Conservation (phyloP, 768 basidiomycete species). For the Cystobasidiopsis lactophilus region DNA sequence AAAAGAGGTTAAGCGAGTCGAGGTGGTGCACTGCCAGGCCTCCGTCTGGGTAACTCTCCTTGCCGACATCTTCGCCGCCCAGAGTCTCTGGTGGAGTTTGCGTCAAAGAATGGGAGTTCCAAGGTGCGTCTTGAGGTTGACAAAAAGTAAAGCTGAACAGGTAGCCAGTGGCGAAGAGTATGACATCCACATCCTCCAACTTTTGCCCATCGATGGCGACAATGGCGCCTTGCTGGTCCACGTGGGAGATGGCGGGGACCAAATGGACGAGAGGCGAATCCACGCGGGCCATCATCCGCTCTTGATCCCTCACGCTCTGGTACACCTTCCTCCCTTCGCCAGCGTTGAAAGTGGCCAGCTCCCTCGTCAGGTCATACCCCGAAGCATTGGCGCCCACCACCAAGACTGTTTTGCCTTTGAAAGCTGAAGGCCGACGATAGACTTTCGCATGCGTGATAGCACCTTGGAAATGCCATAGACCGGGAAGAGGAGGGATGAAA, state of each 20-base stretch:
- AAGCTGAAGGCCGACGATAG: conserved; percentile 21
- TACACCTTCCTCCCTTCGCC: conserved; percentile 6
- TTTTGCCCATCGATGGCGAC: conserved; percentile 19
- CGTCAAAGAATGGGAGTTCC: conserved; percentile 12
- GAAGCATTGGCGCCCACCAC: conserved; percentile 27
- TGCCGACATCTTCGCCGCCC: neutral
- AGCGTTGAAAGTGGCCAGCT: conserved; percentile 13
- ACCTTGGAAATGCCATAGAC: conserved; percentile 21
- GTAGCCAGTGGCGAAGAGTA: conserved; percentile 29
- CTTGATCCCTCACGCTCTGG: conserved; percentile 11
- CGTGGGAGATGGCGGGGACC: neutral
- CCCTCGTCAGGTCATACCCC: conserved; percentile 25
- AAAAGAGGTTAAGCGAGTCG: conserved; percentile 25
- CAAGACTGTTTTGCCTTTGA: conserved; percentile 21
- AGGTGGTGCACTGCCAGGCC: conserved; percentile 22
- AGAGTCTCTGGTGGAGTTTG: neutral
- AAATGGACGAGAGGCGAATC: neutral
- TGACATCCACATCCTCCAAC: conserved; percentile 20
- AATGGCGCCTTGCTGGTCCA: conserved; percentile 7
- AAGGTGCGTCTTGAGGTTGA: conserved; percentile 21
- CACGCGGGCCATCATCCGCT: neutral
- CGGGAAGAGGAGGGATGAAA: conserved; percentile 22
- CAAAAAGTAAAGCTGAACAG: conserved; percentile 24
- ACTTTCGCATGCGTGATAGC: conserved; percentile 23
- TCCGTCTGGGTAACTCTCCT: conserved; percentile 12